phyloP scores from a whole-genome alignment of 768 basidiomycete species.

The Tylopilus plumbeoviolaceoides region DNA sequence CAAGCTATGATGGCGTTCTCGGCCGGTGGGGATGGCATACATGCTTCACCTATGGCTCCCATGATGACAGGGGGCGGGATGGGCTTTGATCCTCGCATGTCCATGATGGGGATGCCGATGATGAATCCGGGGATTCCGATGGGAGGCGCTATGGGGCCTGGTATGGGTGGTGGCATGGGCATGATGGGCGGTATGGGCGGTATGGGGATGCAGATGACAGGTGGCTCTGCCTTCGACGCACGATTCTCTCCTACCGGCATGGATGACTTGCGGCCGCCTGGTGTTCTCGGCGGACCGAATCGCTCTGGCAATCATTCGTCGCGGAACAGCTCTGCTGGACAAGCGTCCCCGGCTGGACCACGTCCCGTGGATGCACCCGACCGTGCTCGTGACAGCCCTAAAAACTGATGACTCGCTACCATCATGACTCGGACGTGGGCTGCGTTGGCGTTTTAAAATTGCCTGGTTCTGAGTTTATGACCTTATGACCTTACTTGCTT shows the following conservation, averaged over 20 bases:
- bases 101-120: constrained; percentile 76
- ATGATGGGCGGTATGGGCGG: constrained; percentile 45
- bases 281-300: constrained; percentile 21
- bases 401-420: constrained; percentile 15
- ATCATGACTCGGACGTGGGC: constrained; percentile 1
- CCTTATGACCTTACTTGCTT: constrained; percentile 10
- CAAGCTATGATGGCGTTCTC: constrained; percentile 86
- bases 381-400: constrained; percentile 23
- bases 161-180: constrained; percentile 30
- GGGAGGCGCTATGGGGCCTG: constrained; percentile 34
- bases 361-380: constrained; percentile 30
- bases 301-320: constrained; percentile 36
- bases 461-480: constrained; percentile 3
- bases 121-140: constrained; percentile 44
- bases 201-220: constrained; percentile 57
- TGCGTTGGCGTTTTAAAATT: constrained; percentile 6
- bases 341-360: constrained; percentile 48
- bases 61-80: constrained; percentile 56
- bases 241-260: constrained; percentile 42
- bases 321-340: constrained; percentile 48
- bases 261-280: constrained; percentile 31
- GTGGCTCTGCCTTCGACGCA: constrained; percentile 56
- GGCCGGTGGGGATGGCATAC: constrained; percentile 58
- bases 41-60: constrained; percentile 42
- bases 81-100: constrained; percentile 73